Evolutionary conservation across 2,329 filamentous ascomycete species (phyloP).

Genomic region (Rhynchosporium graminicola): DNA sequence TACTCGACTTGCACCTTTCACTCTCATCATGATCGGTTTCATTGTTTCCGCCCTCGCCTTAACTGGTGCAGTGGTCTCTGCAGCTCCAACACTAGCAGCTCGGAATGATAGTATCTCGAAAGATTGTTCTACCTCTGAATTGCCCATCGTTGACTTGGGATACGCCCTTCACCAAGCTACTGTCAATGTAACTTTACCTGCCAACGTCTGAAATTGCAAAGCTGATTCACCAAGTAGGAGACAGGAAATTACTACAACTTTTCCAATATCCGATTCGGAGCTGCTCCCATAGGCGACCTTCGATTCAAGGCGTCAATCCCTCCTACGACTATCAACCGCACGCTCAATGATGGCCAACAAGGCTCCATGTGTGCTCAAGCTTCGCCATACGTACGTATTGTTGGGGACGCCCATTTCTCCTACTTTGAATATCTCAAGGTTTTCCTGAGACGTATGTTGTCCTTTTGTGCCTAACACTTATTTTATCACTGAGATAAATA

Average conservation of each 20-base stretch:
- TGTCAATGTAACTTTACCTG: conserved; percentile 8
- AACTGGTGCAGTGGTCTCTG: conserved; percentile 9
- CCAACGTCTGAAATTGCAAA: background rate
- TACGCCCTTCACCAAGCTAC: conserved; percentile 16
- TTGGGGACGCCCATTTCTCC: too few species aligned
- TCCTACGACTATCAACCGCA: conserved; percentile 35
- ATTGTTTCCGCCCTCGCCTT: conserved; percentile 7
- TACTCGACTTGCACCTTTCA: background rate
- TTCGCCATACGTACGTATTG: conserved; percentile 3
- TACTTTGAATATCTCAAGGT: too few species aligned
- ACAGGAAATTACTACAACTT: conserved; percentile 41
- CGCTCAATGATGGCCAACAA: conserved; percentile 37
- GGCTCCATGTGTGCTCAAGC: conserved; percentile 26
- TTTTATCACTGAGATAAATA: too few species aligned
- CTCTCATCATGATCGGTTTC: conserved; percentile 1
- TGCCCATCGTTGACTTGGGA: conserved; percentile 19
- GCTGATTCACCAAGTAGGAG: conserved; percentile 23
- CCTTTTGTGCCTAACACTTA: too few species aligned
- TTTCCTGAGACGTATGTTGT: too few species aligned
- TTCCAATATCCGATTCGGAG: conserved; percentile 47
- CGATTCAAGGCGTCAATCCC: conserved; percentile 46
- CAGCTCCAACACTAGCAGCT: conserved; percentile 7
- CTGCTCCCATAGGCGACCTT: conserved; percentile 44
- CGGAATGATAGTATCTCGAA: background rate
- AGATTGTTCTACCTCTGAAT: background rate